Percentiles rank a stretch among this genome's conserved stretches.
Conservation (phyloP, 1,139 yeast species). For the Lodderomyces parapsilosis region DNA sequence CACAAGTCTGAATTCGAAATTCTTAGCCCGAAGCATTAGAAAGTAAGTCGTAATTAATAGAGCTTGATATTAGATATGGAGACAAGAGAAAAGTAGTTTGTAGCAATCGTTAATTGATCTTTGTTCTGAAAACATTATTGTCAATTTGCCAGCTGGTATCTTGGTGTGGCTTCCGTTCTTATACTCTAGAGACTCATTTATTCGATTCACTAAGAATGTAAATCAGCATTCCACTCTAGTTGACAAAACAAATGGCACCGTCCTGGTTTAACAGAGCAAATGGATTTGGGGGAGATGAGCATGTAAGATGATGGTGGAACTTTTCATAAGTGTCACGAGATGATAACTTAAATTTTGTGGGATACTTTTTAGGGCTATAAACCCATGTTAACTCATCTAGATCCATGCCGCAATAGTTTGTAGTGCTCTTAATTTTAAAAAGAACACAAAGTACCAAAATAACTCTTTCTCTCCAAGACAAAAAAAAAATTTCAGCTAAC, state of each 20-base stretch:
- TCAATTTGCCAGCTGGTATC: too few species aligned
- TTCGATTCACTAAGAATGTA: neutral
- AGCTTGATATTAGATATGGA: neutral
- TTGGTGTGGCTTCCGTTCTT: too few species aligned
- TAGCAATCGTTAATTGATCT: too few species aligned
- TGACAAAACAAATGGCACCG: slow-evolving; percentile 1
- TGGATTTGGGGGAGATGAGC: too few species aligned
- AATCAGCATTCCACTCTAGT: neutral
- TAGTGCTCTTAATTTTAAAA: neutral
- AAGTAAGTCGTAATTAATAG: too few species aligned
- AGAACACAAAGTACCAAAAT: neutral
- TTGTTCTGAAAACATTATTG: too few species aligned
- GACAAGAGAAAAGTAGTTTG: neutral
- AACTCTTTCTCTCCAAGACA: neutral
- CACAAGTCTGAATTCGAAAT: slow-evolving; percentile 43
- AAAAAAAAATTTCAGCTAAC: slow-evolving; percentile 15
- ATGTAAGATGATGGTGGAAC: too few species aligned
- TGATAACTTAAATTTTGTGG: too few species aligned
- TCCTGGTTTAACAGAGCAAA: too few species aligned
- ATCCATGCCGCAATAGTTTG: neutral
- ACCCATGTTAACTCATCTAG: slow-evolving; percentile 4
- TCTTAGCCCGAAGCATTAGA: slow-evolving; percentile 43
- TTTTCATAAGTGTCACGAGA: neutral
- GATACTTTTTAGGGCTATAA: slow-evolving; percentile 9
- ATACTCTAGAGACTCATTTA: neutral